phyloP scores from a whole-genome alignment of 192 early-diverging fungal genomes.

The Umbelopsis sp. region DNA sequence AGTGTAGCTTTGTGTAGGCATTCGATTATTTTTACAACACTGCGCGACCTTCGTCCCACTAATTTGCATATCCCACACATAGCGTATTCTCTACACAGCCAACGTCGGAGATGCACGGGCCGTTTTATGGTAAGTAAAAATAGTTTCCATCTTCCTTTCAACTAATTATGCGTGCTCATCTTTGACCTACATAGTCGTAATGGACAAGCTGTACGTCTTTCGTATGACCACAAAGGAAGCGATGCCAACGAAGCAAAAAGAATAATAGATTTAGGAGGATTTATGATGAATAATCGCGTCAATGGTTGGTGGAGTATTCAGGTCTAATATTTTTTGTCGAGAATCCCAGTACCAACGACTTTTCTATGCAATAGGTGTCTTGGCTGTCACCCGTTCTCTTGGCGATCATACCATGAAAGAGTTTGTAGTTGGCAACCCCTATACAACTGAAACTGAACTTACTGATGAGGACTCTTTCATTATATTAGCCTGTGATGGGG shows the following conservation, averaged over 20 bases:
- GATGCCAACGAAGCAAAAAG: conserved; percentile 87
- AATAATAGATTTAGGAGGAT: conserved; percentile 92
- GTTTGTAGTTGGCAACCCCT: conserved; percentile 93
- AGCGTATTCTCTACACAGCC: conserved; percentile 89
- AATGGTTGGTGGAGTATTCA: conserved; percentile 64
- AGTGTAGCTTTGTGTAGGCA: too few relatives aligned
- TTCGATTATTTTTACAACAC: neutral
- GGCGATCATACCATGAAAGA: conserved; percentile 98
- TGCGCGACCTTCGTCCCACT: neutral
- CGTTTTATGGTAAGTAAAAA: conserved; percentile 70
- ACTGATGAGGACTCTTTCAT: conserved; percentile 74
- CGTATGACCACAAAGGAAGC: conserved; percentile 98
- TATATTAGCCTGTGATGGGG: conserved; percentile 97
- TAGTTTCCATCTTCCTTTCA: neutral
- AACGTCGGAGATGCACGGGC: conserved; percentile 98
- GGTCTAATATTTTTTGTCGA: neutral
- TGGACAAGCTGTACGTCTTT: conserved; percentile 81
- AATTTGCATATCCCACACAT: conserved; percentile 1
- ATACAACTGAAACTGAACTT: conserved; percentile 90
- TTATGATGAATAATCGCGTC: conserved; percentile 97
- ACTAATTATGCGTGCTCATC: neutral
- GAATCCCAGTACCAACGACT: neutral
- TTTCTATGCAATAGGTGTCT: conserved; percentile 59
- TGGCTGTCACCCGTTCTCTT: conserved; percentile 94
- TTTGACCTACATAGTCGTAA: conserved; percentile 55